Evolutionary conservation across 2,329 filamentous ascomycete species (phyloP), one percentile per base, ranked within the genome.

Genomic region (Basipetospora chlamydospora): DNA sequence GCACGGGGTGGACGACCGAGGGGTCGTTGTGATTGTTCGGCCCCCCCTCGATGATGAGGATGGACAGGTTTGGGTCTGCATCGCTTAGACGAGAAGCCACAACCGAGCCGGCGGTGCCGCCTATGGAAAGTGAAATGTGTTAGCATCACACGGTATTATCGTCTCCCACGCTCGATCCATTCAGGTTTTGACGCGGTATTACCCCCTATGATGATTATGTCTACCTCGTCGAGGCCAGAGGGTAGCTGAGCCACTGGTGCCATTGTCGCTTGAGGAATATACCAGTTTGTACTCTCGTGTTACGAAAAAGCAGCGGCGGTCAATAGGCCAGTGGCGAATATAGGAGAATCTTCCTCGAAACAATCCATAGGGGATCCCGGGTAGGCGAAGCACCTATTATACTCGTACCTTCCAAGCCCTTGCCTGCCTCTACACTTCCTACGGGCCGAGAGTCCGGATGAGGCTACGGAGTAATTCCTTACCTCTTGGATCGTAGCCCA

Each of bases 1-100:
- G 22, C 3, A 45, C 46, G 1, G 50, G 47, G 9, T 44, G 46
- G 17, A 46, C 34, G n/a, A 54, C 42, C 10, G 41, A 42, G 0
- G 47, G 45, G 8, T 48, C 43, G 6, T 53, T 39, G 7, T 44
- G 42, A 16, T 51, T 52, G 33, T 49, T 47, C 13, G 33, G 41
- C 4, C 51, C 53, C 25, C 41, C 42, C 31, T 56, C 52, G 21
- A 54, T 39, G 17, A 54, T 25, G 4, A 56, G 41, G 6, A 53
- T 49, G 1, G 46, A 47, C 10, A 53, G 28, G n/a, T 29, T 35
- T 1, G 51, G 45, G 20, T 50, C 42, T 4, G 46, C 46, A 28
- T 49, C 41, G 4, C 49, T 45, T 1, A 54, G 42, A 4, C 51
- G 42, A 3, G 45, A 42, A 5, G 51, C 51, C 3, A 46, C 39